Percentiles rank a stretch among this genome's conserved stretches.
Evolutionary conservation across 805 yeast species (phyloP).

Genomic region (Alloascoidea africana): DNA sequence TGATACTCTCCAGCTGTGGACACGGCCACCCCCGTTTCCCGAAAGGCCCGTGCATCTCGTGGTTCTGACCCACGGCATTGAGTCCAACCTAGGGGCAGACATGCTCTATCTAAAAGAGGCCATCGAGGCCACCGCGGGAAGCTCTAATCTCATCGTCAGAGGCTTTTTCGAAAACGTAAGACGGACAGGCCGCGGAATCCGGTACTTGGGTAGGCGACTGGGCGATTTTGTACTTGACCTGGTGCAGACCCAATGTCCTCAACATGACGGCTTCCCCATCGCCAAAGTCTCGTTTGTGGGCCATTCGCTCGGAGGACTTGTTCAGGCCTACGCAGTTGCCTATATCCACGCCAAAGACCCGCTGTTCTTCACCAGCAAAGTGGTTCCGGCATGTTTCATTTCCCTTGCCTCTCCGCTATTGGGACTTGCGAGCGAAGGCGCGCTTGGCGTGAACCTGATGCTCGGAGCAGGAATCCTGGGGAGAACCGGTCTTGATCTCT

Average conservation of each 20-base stretch:
- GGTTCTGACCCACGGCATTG: constrained; percentile 81
- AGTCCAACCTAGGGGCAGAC: constrained; percentile 82
- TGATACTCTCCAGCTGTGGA: constrained; percentile 67
- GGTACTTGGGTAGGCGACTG: constrained; percentile 66
- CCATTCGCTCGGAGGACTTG: constrained; percentile 91
- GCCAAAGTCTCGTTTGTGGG: constrained; percentile 71
- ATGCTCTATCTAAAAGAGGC: constrained; percentile 77
- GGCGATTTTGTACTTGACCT: constrained; percentile 57
- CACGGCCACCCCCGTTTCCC: constrained; percentile 36
- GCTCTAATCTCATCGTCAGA: constrained; percentile 60
- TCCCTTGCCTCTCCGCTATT: constrained; percentile 79
- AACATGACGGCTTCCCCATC: constrained; percentile 27
- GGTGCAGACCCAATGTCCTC: too few species aligned
- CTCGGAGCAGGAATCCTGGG: constrained; percentile 86
- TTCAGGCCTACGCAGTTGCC: constrained; percentile 83
- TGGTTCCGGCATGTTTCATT: constrained; percentile 66
- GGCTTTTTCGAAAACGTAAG: constrained; percentile 79
- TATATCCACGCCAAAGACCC: constrained; percentile 53
- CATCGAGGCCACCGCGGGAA: constrained; percentile 38
- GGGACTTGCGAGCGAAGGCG: constrained; percentile 82
- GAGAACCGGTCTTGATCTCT: constrained; percentile 81
- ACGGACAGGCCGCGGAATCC: constrained; percentile 79
- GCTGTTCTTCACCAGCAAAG: constrained; percentile 44
- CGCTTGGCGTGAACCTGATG: constrained; percentile 70
- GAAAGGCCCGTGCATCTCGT: constrained; percentile 65